Base-by-base conservation (phyloP, 2,329 filamentous ascomycete genomes). In the Aureobasidium sp. region DNA sequence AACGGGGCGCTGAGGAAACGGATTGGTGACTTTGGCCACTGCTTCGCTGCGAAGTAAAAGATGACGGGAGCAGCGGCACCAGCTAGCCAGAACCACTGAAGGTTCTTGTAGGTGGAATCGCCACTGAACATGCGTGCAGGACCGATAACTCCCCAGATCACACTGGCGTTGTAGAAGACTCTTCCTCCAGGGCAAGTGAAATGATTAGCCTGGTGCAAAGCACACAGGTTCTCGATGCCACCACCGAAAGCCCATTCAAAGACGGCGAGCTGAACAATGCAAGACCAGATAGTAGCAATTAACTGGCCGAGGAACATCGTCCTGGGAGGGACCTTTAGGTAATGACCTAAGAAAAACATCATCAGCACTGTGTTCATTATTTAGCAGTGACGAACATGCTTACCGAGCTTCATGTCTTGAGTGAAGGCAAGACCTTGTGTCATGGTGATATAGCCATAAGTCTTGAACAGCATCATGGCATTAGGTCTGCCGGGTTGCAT, bases 151-250 rank as follows among this genome's bases (percentile, higher is more conserved):
- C 73, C 74, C 74, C 72, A 75, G 15, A 75, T 64, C 0, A 76
- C 73, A 14, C 70, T 72, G 59, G 90, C 90, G 74, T 94, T 94
- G 80, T 95, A 96, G 74, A 95, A 90, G 1, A 95, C 91, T 17
- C 90, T 83, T 0, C 90, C 91, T 62, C 94, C 88, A n/a, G 91
- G 91, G 68, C 91, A 96, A n/a, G 88, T 92, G 76, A 95, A 95
- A 14, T 90, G 89, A 69, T 92, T 93, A 71, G 92, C 83, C n/a
- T 90, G 90, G 52, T 87, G 75, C 0, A 87, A 78, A 0, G 89
- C 93, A 76, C 91, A 96, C 57, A 95, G 85, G 2, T 85, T 85
- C 0, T 84, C 84, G 64, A 85, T 80, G 64, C 87, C 87, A 86
- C 86, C 74, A 31, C 59, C 36, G 8, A 62, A 39, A 8, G 55